Evolutionary conservation across 2,329 filamentous ascomycete species (phyloP).

Genomic region (Bipolaris bicolor): DNA sequence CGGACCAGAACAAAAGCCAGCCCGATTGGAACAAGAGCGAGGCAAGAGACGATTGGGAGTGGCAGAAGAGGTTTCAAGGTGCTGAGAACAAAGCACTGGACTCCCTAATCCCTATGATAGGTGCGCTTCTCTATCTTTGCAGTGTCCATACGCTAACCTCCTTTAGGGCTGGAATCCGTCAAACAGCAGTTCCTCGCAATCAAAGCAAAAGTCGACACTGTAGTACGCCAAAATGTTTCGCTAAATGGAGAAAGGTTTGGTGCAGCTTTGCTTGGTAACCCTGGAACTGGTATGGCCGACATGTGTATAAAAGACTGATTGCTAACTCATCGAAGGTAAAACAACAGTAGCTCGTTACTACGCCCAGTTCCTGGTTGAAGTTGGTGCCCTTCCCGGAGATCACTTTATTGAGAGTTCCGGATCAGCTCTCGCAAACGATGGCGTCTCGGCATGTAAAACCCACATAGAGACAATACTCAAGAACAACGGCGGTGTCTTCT

Average conservation of each 20-base stretch:
- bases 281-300: constrained; percentile 67
- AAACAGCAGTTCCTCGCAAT: constrained; percentile 68
- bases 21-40: constrained; percentile 30
- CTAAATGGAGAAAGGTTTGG: constrained; percentile 66
- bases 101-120: constrained; percentile 71
- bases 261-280: constrained; percentile 71
- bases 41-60: constrained; percentile 63
- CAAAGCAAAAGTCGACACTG: constrained; percentile 67
- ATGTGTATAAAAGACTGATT: not conserved
- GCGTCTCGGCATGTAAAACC: constrained; percentile 63
- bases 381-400: constrained; percentile 67
- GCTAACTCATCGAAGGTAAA: constrained; percentile 57
- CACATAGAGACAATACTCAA: constrained; percentile 64
- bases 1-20: constrained; percentile 1
- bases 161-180: constrained; percentile 64
- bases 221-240: constrained; percentile 62
- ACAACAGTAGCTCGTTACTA: constrained; percentile 78
- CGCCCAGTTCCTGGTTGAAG: constrained; percentile 66
- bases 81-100: constrained; percentile 64
- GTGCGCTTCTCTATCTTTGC: constrained; percentile 36
- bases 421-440: constrained; percentile 67
- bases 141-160: not conserved
- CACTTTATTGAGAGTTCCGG: constrained; percentile 72
- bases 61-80: constrained; percentile 61
- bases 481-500: constrained; percentile 69